Conservation (phyloP, 1,284 basidiomycete species). For the Trametes polyzona region DNA sequence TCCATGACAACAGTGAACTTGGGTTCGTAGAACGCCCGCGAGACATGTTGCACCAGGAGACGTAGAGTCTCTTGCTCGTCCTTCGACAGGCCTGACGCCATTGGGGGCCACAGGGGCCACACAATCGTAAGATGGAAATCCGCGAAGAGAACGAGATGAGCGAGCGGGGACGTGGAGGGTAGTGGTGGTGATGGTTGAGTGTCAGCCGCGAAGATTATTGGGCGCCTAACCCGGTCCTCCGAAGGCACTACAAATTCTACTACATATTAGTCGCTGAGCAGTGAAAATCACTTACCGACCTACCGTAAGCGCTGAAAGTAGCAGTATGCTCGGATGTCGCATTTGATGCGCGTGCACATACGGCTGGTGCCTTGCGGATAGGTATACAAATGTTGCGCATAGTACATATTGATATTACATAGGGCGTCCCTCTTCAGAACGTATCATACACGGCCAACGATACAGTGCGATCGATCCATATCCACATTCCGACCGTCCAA, state of each 20-base stretch:
- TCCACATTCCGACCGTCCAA: background rate
- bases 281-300: too few relatives aligned
- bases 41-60: conserved; percentile 90
- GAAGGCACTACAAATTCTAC: too few relatives aligned
- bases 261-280: background rate
- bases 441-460: conserved; percentile 2
- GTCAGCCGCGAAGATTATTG: background rate
- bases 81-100: conserved; percentile 48
- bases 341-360: too few relatives aligned
- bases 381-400: background rate
- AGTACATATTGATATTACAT: conserved; percentile 13
- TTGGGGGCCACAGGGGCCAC: conserved; percentile 30
- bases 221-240: conserved; percentile 6
- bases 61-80: conserved; percentile 77
- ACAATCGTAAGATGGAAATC: background rate
- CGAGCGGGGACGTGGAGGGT: background rate
- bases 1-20: conserved; percentile 93
- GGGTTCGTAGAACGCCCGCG: conserved; percentile 93
- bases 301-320: background rate
- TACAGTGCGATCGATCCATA: background rate
- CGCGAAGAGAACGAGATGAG: background rate
- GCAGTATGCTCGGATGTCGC: too few relatives aligned
- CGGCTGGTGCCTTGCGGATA: background rate
- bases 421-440: background rate
- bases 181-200: conserved; percentile 11